Conservation (phyloP, 2,329 filamentous ascomycete genomes). For the Emmonsiellopsis sp. region DNA sequence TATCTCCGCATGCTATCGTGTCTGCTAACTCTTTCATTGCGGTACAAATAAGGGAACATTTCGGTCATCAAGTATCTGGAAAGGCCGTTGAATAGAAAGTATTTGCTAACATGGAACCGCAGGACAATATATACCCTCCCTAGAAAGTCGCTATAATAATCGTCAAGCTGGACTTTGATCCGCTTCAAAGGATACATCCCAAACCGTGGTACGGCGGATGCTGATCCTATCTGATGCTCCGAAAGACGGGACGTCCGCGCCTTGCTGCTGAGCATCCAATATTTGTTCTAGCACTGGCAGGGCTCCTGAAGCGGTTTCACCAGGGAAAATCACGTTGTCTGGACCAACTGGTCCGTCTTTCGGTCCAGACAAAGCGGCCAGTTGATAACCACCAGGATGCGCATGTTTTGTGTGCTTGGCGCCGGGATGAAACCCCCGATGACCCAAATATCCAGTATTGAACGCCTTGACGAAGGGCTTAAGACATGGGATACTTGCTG, state of each 20-base stretch:
- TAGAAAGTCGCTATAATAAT: no score
- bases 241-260: background rate
- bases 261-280: background rate
- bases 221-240: no score
- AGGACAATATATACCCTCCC: no score
- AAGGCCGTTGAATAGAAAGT: no score
- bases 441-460: constrained; percentile 12
- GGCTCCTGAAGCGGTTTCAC: background rate
- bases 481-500: constrained; percentile 12
- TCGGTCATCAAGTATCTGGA: no score
- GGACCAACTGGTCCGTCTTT: background rate
- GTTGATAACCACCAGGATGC: background rate
- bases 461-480: constrained; percentile 14
- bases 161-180: no score
- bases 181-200: constrained; percentile 9
- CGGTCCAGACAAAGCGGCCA: background rate
- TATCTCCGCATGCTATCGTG: no score
- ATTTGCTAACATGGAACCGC: no score
- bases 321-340: background rate
- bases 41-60: no score
- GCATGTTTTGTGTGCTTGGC: background rate
- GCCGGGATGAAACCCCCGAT: background rate
- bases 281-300: background rate
- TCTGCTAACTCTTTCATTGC: no score
- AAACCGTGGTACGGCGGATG: constrained; percentile 11